phyloP scores from a whole-genome alignment of 108 stramenopile species.

The Nitzschia palea region DNA sequence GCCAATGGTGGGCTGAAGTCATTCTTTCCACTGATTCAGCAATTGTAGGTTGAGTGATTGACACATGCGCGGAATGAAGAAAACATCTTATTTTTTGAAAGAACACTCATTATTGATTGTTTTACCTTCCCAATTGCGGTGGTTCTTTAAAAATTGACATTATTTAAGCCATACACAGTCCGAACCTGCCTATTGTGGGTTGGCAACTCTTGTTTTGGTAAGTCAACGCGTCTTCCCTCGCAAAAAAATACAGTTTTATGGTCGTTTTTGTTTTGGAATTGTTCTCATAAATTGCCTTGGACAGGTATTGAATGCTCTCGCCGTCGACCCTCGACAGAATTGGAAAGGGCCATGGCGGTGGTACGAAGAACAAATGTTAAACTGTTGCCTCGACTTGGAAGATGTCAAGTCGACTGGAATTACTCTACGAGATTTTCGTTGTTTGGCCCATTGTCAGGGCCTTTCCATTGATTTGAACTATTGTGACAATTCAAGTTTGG shows the following conservation, averaged over 20 bases:
- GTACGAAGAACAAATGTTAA: conserved; percentile 91
- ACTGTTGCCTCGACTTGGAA: conserved; percentile 83
- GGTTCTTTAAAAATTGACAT: too few species aligned
- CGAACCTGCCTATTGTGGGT: conserved; percentile 96
- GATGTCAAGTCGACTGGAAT: conserved; percentile 71
- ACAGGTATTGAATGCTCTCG: conserved; percentile 90
- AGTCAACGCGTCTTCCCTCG: neutral
- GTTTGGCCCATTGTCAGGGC: conserved; percentile 85
- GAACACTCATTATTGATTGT: too few species aligned
- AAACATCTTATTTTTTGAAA: too few species aligned
- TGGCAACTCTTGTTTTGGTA: conserved; percentile 64
- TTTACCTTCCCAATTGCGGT: neutral
- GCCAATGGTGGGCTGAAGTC: conserved; percentile 45
- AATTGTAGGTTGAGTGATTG: conserved; percentile 51
- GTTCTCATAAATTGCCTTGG: too few species aligned
- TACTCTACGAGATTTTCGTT: conserved; percentile 68
- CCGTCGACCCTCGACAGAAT: conserved; percentile 82
- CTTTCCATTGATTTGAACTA: conserved; percentile 48
- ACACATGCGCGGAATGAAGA: too few species aligned
- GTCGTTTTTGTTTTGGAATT: neutral
- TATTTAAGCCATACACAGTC: conserved; percentile 71
- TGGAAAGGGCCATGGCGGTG: conserved; percentile 98
- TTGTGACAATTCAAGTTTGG: conserved; percentile 27
- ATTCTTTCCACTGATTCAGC: conserved; percentile 75
- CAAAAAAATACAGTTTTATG: neutral